These are phyloP conservation scores for Venturia carpophila DNA, from an alignment of 2,329 filamentous ascomycete species.

Conservation along the genomic window DNA sequence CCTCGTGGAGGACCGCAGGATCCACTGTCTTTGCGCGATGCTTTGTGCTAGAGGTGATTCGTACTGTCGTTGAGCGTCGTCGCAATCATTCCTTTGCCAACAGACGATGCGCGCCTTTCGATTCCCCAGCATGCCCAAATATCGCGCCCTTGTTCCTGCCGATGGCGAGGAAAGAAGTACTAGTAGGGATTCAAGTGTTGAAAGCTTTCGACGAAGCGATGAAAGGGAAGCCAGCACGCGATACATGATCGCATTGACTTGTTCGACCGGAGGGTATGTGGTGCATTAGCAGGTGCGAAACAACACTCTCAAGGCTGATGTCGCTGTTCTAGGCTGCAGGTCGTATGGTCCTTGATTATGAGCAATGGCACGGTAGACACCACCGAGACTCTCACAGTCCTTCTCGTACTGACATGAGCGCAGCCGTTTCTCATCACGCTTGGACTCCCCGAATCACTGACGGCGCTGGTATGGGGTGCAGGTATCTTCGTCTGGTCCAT, in stretches of 20 bases:
- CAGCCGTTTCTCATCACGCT: constrained; percentile 65
- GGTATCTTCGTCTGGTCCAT: not conserved
- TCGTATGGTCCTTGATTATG: constrained; percentile 22
- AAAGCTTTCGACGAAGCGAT: not conserved
- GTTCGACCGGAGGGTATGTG: constrained; percentile 11
- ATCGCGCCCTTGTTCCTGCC: not conserved
- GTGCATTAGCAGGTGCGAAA: not conserved
- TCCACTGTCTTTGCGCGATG: not conserved
- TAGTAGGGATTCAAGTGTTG: not conserved
- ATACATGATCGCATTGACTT: constrained; percentile 15
- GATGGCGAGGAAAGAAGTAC: not conserved
- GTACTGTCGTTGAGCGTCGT: not conserved
- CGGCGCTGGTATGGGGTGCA: constrained; percentile 79
- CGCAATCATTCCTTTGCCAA: too few species aligned
- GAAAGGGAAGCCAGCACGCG: not conserved
- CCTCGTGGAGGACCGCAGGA: not conserved
- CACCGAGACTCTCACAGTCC: not conserved
- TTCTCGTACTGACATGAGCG: not conserved
- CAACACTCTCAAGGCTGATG: not conserved
- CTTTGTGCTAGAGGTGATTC: not conserved
- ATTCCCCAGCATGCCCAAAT: constrained; percentile 1
- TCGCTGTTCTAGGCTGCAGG: constrained; percentile 18
- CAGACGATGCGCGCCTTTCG: constrained; percentile 9
- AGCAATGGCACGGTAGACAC: constrained; percentile 20
- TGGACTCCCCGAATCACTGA: constrained; percentile 72